Base-by-base conservation (phyloP, 768 basidiomycete species). In the Leucocoprinus birnbaumii region DNA sequence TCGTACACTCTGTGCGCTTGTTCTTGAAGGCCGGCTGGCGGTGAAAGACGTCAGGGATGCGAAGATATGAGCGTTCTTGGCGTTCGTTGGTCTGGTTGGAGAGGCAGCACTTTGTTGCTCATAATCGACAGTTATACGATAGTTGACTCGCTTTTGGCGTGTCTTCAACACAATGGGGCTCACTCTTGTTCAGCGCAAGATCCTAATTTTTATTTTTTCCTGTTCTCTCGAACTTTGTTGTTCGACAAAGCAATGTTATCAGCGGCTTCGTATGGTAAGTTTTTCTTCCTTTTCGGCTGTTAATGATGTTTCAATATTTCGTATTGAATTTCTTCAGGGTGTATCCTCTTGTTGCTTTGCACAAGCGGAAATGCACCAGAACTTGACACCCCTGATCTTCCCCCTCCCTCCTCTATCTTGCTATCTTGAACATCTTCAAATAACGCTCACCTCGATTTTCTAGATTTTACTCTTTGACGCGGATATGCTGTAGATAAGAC, bases 311-410 rank as follows among this genome's bases (percentile, higher is more conserved):
- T 68, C 66, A 66, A 70, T 68, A 19, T 67, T 72, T 74, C 60
- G 40, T 48, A 56, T 85, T 86, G 89, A 90, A 91, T 91, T 91
- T 91, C 89, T 91, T 91, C 89, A 91, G 75, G 89, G 89, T 84
- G 86, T 71, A 88, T 52, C 87, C 86, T 84, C 82, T 74, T 64
- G 61, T 60, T 62, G 31, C 31, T 11, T 59, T 55, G 54, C 55
- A 26, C 40, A 61, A 58, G 58, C 61, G 67, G 85, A 86, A 81
- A 78, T 73, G 89, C 89, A 87, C 87, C 89, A 86, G 65, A 82
- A 79, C 48, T 84, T 87, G 88, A 88, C 85, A 76, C 71, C 62
- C 70, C 77, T 80, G 77, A 80, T 57, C 51, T 56, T 57, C 52
- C 19, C 48, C 24, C 43, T 26, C n/a, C 3, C 10, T 18, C 46